These are phyloP conservation scores for Ophidiomyces ophidiicola DNA, from an alignment of 2,329 filamentous ascomycete genomes.

Conservation along the genomic window DNA sequence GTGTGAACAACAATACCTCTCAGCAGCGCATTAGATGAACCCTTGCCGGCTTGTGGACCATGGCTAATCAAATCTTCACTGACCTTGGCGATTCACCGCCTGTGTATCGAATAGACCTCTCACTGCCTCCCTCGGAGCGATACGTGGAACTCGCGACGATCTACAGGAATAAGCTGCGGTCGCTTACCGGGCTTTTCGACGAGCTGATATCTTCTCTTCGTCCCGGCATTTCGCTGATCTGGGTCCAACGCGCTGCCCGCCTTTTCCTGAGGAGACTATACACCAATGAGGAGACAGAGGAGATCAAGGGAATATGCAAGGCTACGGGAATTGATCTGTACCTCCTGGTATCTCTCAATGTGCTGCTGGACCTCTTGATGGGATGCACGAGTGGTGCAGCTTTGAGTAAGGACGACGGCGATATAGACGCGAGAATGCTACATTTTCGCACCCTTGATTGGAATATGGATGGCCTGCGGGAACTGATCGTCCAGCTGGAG, in stretches of 20 bases:
- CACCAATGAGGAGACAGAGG: constrained; percentile 46
- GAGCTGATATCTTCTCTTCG: constrained; percentile 33
- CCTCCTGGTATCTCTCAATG: constrained; percentile 50
- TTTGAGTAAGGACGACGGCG: constrained; percentile 16
- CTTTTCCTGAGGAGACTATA: constrained; percentile 42
- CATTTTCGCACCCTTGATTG: constrained; percentile 41
- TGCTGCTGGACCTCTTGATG: constrained; percentile 50
- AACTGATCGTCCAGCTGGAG: constrained; percentile 42
- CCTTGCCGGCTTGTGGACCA: neutral
- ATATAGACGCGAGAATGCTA: constrained; percentile 22
- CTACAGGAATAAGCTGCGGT: constrained; percentile 34
- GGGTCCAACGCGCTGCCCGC: constrained; percentile 31
- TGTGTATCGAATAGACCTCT: constrained; percentile 42
- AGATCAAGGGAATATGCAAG: constrained; percentile 47
- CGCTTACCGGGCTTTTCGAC: constrained; percentile 41
- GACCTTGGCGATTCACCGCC: constrained; percentile 21
- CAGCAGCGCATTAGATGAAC: neutral
- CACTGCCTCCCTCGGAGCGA: constrained; percentile 40
- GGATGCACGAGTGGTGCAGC: constrained; percentile 51
- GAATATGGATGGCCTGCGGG: constrained; percentile 41
- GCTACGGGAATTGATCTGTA: constrained; percentile 44
- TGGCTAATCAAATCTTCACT: no score
- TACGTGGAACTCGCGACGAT: constrained; percentile 40
- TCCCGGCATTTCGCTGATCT: constrained; percentile 19
- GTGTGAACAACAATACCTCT: no score